Conservation (phyloP, 352 stramenopile genomes). For the Globisporangium apiculatum region DNA sequence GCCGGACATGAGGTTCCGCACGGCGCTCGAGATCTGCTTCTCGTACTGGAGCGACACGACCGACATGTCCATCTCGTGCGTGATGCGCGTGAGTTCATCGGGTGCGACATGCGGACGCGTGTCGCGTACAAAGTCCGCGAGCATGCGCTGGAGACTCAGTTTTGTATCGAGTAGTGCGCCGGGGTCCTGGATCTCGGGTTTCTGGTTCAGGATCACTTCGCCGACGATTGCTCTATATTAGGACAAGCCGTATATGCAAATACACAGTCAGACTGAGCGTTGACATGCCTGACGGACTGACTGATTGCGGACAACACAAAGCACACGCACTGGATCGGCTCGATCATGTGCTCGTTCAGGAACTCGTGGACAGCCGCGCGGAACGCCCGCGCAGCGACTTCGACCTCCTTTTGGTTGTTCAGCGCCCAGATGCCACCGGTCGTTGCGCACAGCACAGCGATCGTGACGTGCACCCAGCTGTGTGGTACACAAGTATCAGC, state of each 20-base stretch:
- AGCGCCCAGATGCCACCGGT: slow-evolving; percentile 53
- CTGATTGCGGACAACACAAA: no score
- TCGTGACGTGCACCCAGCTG: slow-evolving; percentile 59
- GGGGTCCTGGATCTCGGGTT: slow-evolving; percentile 75
- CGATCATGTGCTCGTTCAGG: slow-evolving; percentile 72
- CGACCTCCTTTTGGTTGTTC: slow-evolving; percentile 65
- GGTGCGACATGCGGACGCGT: slow-evolving; percentile 47
- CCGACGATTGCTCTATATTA: slow-evolving; percentile 50
- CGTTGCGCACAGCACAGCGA: slow-evolving; percentile 44
- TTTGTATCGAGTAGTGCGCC: slow-evolving; percentile 72
- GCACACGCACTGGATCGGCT: slow-evolving; percentile 46
- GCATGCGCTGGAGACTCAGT: slow-evolving; percentile 76
- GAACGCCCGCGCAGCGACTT: slow-evolving; percentile 31
- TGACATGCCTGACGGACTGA: neutral
- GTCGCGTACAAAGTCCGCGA: slow-evolving; percentile 70
- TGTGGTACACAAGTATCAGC: neutral
- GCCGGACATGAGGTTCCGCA: slow-evolving; percentile 76
- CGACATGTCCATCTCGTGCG: slow-evolving; percentile 69
- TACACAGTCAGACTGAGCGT: neutral
- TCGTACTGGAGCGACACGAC: slow-evolving; percentile 70
- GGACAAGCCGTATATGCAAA: neutral
- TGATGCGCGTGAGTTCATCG: slow-evolving; percentile 36
- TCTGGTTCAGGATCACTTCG: slow-evolving; percentile 81
- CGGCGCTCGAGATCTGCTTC: slow-evolving; percentile 48
- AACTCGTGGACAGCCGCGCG: slow-evolving; percentile 52